Conservation (phyloP, 495 filamentous ascomycete species). For the Staphylotrichum tortipilum region DNA sequence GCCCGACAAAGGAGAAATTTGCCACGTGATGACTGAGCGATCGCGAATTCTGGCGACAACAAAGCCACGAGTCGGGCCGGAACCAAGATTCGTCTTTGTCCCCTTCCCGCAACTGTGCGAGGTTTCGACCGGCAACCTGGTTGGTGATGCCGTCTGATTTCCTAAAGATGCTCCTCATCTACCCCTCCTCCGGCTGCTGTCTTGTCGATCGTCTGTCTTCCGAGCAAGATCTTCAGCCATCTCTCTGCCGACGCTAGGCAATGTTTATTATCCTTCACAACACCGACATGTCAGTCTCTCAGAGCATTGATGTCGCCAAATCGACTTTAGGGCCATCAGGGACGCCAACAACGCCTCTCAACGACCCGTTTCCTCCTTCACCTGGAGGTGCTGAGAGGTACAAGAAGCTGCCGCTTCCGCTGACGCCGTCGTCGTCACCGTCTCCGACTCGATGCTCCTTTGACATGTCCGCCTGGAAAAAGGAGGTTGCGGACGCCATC, state of each 20-base stretch:
- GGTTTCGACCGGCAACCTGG: no score
- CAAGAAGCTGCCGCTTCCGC: conserved; percentile 18
- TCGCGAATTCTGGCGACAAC: background rate
- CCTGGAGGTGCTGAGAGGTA: conserved; percentile 13
- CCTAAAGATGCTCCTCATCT: no score
- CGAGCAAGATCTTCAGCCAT: background rate
- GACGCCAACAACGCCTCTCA: background rate
- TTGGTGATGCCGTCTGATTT: background rate
- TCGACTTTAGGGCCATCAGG: conserved; percentile 5
- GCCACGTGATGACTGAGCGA: background rate
- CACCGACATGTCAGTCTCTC: background rate
- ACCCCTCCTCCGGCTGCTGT: background rate
- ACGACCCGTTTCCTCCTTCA: conserved; percentile 9
- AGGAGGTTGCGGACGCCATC: conserved; percentile 12
- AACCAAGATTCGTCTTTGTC: background rate
- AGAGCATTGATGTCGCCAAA: background rate
- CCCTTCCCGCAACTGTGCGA: background rate
- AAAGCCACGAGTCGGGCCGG: conserved; percentile 3
- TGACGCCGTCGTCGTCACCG: no score
- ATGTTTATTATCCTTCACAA: background rate
- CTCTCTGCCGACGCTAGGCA: background rate
- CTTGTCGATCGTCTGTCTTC: background rate
- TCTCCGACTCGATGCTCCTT: conserved; percentile 8
- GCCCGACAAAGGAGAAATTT: background rate
- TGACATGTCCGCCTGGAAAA: conserved; percentile 15